Evolutionary conservation across 345 rosid genomes (phyloP), one percentile per base, ranked within the genome.

Genomic region (Sonneratia caseolaris): DNA sequence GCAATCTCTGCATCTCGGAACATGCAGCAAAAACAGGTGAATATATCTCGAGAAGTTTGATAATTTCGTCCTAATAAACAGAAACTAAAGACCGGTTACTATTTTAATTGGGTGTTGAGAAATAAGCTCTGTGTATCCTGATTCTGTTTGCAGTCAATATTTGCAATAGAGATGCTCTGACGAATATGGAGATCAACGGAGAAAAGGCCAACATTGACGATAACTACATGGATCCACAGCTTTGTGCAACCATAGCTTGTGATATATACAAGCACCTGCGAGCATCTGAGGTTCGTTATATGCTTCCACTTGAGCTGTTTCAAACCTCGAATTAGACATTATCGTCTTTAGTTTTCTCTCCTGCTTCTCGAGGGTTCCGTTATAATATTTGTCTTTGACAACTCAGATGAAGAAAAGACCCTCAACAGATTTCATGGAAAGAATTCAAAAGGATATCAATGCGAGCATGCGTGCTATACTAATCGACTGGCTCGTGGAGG

Each of bases 401-500:
- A 11, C 32, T 72, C 75, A 94, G 98, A 79, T 78, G 3, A 95
- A 89, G 85, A 95, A 89, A 75, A 87, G 93, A 42, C 99, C 97
- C 61, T 80, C 90, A 1, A 68, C 79, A 5, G 90, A 95, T 66
- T 95, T 83, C 79, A 88, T 92, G 93, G 99, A 90, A 72, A 82
- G 57, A 68, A 74, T 86, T 69, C 99, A 92, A 80, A 90, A 86
- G 74, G 99, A 92, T n/a, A 83, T 92, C 67, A 92, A 89, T 40
- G 66, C 86, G n/a, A 95, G 84, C 82, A 95, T 92, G 97, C 91
- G 99, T 1, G 85, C 91, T 65, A 89, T 92, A 73, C 70, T 95
- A 51, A 77, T 95, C 69, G 99, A 95, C 80, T 95, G 99, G 99
- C 97, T 95, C 65, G 91, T 92, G 71, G 97, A 95, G 93, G 97